phyloP scores from a whole-genome alignment of 23 red algal genomes.

The Rhodosorus marinus region DNA sequence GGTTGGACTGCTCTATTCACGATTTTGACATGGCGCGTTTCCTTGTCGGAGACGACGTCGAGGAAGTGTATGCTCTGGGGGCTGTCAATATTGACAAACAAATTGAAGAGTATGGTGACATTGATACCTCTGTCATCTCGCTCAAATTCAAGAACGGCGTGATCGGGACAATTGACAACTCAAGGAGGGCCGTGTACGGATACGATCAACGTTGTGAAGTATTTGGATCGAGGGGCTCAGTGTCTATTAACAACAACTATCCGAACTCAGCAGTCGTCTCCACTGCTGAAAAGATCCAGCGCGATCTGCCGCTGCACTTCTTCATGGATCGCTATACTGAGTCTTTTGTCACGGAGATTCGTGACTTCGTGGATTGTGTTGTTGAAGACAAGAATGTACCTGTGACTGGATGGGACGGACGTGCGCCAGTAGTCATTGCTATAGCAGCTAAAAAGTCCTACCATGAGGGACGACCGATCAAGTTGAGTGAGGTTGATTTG shows the following conservation, averaged over 20 bases:
- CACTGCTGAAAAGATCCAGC: constrained; percentile 45
- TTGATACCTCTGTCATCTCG: constrained; percentile 85
- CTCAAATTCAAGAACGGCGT: constrained; percentile 74
- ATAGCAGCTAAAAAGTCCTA: constrained; percentile 84
- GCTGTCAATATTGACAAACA: constrained; percentile 52
- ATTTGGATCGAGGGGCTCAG: constrained; percentile 75
- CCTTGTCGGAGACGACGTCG: constrained; percentile 90
- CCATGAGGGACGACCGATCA: constrained; percentile 51
- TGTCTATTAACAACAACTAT: constrained; percentile 97
- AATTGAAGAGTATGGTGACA: constrained; percentile 76
- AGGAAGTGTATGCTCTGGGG: constrained; percentile 82
- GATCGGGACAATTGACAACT: constrained; percentile 93
- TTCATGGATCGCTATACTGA: constrained; percentile 99
- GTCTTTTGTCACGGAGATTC: constrained; percentile 84
- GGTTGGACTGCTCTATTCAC: constrained; percentile 97
- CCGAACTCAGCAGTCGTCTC: constrained; percentile 87
- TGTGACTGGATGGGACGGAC: constrained; percentile 84
- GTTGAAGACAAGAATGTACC: constrained; percentile 57
- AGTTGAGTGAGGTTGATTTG: constrained; percentile 50
- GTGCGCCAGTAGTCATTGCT: constrained; percentile 90
- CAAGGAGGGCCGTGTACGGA: constrained; percentile 84
- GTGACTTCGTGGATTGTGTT: constrained; percentile 56
- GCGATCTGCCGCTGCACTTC: constrained; percentile 95
- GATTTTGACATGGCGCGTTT: constrained; percentile 99
- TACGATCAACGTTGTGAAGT: constrained; percentile 99